Conservation (phyloP, 352 stramenopile genomes). For the Pythium brachiatum region DNA sequence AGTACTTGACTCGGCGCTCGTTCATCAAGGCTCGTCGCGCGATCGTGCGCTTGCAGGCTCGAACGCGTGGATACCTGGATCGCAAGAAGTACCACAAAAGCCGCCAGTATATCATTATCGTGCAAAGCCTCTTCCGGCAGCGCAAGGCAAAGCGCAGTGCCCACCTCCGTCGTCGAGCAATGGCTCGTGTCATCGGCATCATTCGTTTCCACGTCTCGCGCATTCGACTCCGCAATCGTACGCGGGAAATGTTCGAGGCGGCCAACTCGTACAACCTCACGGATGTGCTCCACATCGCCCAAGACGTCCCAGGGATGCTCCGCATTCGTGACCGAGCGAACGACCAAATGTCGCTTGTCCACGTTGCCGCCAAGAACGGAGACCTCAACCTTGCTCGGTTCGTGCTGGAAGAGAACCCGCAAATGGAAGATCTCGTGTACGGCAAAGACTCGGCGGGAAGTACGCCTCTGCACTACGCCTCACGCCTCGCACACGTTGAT, state of each 20-base stretch:
- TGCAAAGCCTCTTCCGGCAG: constrained; percentile 78
- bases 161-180: constrained; percentile 51
- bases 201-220: constrained; percentile 75
- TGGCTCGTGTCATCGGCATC: constrained; percentile 68
- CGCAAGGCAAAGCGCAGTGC: constrained; percentile 50
- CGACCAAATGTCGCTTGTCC: constrained; percentile 86
- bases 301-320: constrained; percentile 78
- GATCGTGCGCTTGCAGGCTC: constrained; percentile 69
- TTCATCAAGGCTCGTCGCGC: constrained; percentile 65
- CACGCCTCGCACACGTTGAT: constrained; percentile 69
- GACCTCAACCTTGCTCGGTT: constrained; percentile 83
- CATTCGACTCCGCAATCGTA: constrained; percentile 82
- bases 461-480: constrained; percentile 84
- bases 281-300: constrained; percentile 74
- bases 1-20: constrained; percentile 56
- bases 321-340: constrained; percentile 70
- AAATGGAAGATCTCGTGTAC: constrained; percentile 86
- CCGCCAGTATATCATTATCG: constrained; percentile 47
- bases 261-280: constrained; percentile 79
- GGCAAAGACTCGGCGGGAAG: constrained; percentile 71
- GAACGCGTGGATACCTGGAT: constrained; percentile 55
- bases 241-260: constrained; percentile 71
- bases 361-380: constrained; percentile 87
- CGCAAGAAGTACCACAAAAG: constrained; percentile 59
- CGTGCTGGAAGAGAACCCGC: constrained; percentile 73